Base-by-base conservation (phyloP, 345 rosid genomes). In the Eucalyptus marginata region DNA sequence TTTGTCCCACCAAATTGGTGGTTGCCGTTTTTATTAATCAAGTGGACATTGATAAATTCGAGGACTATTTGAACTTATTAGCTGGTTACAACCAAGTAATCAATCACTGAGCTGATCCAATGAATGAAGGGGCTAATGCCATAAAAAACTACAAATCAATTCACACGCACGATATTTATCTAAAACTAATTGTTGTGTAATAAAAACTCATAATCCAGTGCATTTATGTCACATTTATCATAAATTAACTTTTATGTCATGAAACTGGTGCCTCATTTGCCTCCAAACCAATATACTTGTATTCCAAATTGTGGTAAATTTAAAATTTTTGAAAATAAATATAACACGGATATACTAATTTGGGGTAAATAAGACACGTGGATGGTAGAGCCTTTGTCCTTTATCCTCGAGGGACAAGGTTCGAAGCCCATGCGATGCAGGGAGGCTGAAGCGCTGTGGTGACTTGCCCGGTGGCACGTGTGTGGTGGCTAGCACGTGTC, bases 291-390 rank as follows among this genome's bases (percentile, higher is more conserved):
- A 54, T 54, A 20, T 54, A 54, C 16, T 1, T 0, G 10, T 58
- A 24, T 10, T 25, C 13, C 2, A 56, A 22, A 58, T 62, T 13
- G 4, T 29, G 33, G 17, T 62, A 62, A 62, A 62, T 62, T 1
- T 13, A 0, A 62, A 16, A 64, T 1, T 64, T 59, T 29, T n/a
- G 1, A 29, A 27, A 7, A 16, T 6, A 29, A 7, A 62, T 62
- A n/a, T 7, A 7, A 27, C 2, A 18, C 4, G 22, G 0, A 4
- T 7, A 2, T 7, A 52, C 4, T 18, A 0, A 52, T 52, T 52
- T 18, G 10, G 0, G 58, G 0, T 52, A 52, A 20, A 52, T 18
- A 10, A 52, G 5, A 52, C 0, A 52, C 0, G 10, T n/a, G n/a
- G n/a, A n/a, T n/a, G n/a, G n/a, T n/a, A n/a, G n/a, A n/a, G n/a